Percentiles rank a stretch among this genome's conserved stretches.
These are phyloP conservation scores for Colletotrichum abscissum DNA, from an alignment of 2,329 filamentous ascomycete genomes.

Conservation along the genomic window DNA sequence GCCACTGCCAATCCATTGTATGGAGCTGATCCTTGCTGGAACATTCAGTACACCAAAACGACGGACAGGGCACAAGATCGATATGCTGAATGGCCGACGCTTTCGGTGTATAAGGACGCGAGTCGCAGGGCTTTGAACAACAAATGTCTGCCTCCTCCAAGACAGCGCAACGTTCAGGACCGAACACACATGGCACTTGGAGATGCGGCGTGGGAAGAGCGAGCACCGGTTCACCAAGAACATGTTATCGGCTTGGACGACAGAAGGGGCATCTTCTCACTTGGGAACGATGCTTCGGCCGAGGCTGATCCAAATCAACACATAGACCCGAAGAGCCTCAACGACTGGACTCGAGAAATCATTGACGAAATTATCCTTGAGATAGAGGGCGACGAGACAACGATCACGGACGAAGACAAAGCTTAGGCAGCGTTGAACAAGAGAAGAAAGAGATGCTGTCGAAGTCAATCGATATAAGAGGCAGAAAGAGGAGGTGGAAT, in stretches of 20 bases:
- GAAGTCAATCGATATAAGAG: neutral
- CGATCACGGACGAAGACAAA: neutral
- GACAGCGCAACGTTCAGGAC: conserved; percentile 35
- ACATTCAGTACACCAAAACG: conserved; percentile 35
- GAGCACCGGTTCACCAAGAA: neutral
- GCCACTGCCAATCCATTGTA: conserved; percentile 49
- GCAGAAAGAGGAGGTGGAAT: neutral
- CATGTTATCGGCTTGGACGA: neutral
- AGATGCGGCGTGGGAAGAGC: neutral
- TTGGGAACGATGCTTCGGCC: neutral
- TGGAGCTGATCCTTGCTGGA: conserved; percentile 47
- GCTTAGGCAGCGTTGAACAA: neutral
- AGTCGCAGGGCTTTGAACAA: conserved; percentile 43
- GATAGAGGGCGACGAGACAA: neutral
- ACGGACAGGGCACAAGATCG: conserved; percentile 16
- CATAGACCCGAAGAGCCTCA: neutral
- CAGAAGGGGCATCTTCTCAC: neutral
- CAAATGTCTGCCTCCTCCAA: conserved; percentile 46
- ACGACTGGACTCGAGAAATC: conserved; percentile 2
- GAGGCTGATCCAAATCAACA: neutral
- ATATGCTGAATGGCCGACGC: conserved; percentile 47
- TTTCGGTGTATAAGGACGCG: conserved; percentile 50
- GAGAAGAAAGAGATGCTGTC: neutral
- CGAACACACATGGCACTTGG: neutral
- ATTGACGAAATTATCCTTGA: conserved; percentile 1